Base-by-base conservation (phyloP, 257 asterid species). In the Solanum clarkiae region DNA sequence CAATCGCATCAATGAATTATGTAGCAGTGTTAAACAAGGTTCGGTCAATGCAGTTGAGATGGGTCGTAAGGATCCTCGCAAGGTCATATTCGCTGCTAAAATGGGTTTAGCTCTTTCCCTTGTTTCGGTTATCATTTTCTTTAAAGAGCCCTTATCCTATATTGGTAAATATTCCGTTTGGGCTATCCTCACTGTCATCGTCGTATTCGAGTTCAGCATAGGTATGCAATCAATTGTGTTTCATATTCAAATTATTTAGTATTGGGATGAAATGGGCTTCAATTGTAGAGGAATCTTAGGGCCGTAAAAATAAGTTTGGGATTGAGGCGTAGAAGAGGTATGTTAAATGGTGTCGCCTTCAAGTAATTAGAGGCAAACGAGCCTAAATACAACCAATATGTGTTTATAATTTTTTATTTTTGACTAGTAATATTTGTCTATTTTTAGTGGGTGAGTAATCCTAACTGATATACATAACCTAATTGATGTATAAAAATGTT, bases 21-120 rank as follows among this genome's bases (percentile, higher is more conserved):
- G 90, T 83, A 83, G 17, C 53, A 51, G 84, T 54, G 80, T 90
- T 11, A 70, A 80, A 59, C 91, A 86, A 18, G 71, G 84, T 22
- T 87, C 88, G 4, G 42, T 87, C 66, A 89, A 84, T 49, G 87
- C 93, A 0, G 84, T 84, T 63, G 83, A 84, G 8, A 93, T 93
- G 95, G 97, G 97, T 26, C 90, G 88, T 69, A 86, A 92, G 80
- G 97, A 93, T 86, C 97, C 95, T 12, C 84, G 97, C 32, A 93
- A 93, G 77, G 91, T 90, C 84, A 86, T 93, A 14, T 93, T 93
- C 70, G 93, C 97, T 4, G 92, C 86, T 80, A 93, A 93, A 69
- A 91, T 91, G 94, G 97, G 93, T 0, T 20, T 87, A 22, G 89
- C 95, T n/a, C 81, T 93, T 77, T 89, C 95, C 49, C 85, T 91